Conservation (phyloP, 768 basidiomycete genomes). For the Leccinum boreale region DNA sequence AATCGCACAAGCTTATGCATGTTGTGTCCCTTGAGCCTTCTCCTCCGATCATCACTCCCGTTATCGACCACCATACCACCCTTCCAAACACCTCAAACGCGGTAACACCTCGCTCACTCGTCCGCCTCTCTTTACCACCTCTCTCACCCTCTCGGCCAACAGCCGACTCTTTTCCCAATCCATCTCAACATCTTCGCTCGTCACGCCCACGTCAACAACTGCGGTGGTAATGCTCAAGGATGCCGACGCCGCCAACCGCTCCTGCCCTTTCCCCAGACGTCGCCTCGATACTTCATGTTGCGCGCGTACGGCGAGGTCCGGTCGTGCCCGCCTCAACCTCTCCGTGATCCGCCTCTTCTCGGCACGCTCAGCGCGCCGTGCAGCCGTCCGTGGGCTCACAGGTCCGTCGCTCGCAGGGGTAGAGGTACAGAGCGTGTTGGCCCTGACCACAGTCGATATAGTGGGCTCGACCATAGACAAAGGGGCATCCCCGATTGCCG, state of each 20-base stretch:
- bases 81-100: conserved; percentile 22
- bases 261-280: too few relatives aligned
- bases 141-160: conserved; percentile 22
- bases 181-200: conserved; percentile 13
- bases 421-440: not conserved
- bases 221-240: too few relatives aligned
- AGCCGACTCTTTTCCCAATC: conserved; percentile 28
- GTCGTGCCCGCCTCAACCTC: conserved; percentile 42
- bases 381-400: conserved; percentile 18
- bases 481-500: not conserved
- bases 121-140: conserved; percentile 18
- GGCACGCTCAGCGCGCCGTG: conserved; percentile 18
- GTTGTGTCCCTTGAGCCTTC: not conserved
- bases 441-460: not conserved
- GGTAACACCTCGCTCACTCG: conserved; percentile 26
- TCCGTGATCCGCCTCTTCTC: conserved; percentile 32
- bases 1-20: not conserved
- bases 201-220: not conserved
- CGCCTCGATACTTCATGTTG: conserved; percentile 1
- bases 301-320: conserved; percentile 35
- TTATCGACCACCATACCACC: conserved; percentile 8
- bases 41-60: not conserved
- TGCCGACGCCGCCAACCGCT: not conserved
- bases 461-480: not conserved
- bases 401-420: not conserved